phyloP scores from a whole-genome alignment of 148 eudicot genomes.

The Euryodendron excelsum region DNA sequence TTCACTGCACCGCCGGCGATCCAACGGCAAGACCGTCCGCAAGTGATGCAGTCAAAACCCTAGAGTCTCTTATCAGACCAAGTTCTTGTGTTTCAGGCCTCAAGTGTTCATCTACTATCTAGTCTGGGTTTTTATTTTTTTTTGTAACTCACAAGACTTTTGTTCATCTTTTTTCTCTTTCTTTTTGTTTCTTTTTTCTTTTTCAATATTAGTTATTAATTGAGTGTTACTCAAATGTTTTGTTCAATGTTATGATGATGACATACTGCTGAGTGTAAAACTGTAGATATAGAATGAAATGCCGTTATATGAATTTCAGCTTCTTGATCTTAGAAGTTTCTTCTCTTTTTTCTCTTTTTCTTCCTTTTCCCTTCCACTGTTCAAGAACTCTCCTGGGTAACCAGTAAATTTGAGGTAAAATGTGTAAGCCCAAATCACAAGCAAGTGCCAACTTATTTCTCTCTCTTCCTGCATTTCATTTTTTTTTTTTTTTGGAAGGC shows the following conservation, averaged over 20 bases:
- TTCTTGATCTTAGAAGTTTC: not conserved
- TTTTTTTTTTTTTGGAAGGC: no score
- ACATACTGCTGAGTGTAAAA: slow-evolving; percentile 28
- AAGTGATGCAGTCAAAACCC: slow-evolving; percentile 47
- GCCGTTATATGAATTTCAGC: slow-evolving; percentile 1
- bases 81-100: slow-evolving; percentile 41
- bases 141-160: slow-evolving; percentile 10
- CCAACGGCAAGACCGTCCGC: slow-evolving; percentile 61
- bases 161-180: slow-evolving; percentile 11
- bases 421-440: no score
- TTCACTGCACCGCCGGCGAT: slow-evolving; percentile 67
- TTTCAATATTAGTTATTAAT: not conserved
- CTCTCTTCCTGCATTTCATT: no score
- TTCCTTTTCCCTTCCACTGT: not conserved
- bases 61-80: slow-evolving; percentile 40
- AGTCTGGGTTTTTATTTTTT: not conserved
- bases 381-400: no score
- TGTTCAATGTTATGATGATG: slow-evolving; percentile 19
- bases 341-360: not conserved
- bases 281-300: slow-evolving; percentile 25
- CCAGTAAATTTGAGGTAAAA: no score
- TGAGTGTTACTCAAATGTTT: slow-evolving; percentile 25
- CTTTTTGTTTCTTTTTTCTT: not conserved
- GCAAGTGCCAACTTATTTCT: no score
- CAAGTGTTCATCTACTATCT: slow-evolving; percentile 31